phyloP scores from a whole-genome alignment of 805 yeast genomes.

The Pichia heedii region DNA sequence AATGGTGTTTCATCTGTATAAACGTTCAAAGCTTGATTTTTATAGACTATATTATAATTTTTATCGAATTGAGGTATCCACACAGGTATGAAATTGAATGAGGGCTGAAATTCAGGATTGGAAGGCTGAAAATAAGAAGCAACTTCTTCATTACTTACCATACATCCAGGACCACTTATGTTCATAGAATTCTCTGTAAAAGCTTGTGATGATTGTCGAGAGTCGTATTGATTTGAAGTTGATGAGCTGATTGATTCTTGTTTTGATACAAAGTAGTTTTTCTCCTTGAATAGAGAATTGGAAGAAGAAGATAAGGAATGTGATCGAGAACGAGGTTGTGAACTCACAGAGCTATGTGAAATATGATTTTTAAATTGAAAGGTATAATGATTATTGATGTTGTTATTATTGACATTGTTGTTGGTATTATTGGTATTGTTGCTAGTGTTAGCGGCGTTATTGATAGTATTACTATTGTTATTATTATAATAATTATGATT shows the following conservation, averaged over 20 bases:
- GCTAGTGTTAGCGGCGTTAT: too few species aligned
- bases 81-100: conserved; percentile 30
- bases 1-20: conserved; percentile 54
- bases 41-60: conserved; percentile 47
- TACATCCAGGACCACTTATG: conserved; percentile 10
- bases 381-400: neutral
- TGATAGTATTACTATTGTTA: too few species aligned
- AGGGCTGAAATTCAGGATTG: conserved; percentile 17
- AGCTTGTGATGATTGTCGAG: conserved; percentile 14
- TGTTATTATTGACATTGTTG: too few species aligned
- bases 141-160: conserved; percentile 22
- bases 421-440: too few species aligned
- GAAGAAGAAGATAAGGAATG: neutral
- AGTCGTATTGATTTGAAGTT: neutral
- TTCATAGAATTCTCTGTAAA: conserved; percentile 5
- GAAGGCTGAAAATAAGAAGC: conserved; percentile 19
- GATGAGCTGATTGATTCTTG: conserved; percentile 5
- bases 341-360: too few species aligned
- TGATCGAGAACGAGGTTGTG: neutral
- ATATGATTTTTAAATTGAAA: too few species aligned
- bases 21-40: conserved; percentile 50
- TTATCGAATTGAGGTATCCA: conserved; percentile 60
- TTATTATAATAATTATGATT: neutral
- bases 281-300: conserved; percentile 4
- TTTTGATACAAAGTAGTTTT: conserved; percentile 3